A percentile compares a stretch with the other conserved stretches of the same genome.
Evolutionary conservation across 2,329 filamentous ascomycete species (phyloP).

Genomic region (Stagonosporopsis vannaccii): DNA sequence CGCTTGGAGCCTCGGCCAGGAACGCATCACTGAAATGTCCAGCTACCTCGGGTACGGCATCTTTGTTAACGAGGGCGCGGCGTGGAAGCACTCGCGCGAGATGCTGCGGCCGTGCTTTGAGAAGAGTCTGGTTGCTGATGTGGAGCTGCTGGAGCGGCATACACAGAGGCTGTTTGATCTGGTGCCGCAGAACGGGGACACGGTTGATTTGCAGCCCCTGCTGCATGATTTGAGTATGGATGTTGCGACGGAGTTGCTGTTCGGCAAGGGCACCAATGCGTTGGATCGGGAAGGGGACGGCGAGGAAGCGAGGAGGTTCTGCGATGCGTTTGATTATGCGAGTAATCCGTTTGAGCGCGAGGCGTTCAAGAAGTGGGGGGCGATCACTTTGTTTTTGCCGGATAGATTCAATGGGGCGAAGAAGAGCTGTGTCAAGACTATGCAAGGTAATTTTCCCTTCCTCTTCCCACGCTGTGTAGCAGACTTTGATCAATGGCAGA

Average conservation of each 20-base stretch:
- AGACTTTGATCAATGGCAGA: background rate
- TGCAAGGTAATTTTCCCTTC: constrained; percentile 24
- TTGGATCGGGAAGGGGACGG: constrained; percentile 10
- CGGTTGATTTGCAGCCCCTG: constrained; percentile 36
- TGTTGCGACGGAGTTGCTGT: constrained; percentile 36
- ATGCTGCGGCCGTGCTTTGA: constrained; percentile 41
- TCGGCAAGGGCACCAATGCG: constrained; percentile 32
- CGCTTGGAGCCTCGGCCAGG: constrained; percentile 27
- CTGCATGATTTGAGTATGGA: constrained; percentile 38
- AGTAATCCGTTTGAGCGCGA: constrained; percentile 24
- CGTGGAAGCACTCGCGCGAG: constrained; percentile 39
- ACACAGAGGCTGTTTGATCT: constrained; percentile 23
- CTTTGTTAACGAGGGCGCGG: constrained; percentile 35
- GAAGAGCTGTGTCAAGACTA: constrained; percentile 22
- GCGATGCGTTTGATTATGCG: constrained; percentile 36
- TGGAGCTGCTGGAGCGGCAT: constrained; percentile 33
- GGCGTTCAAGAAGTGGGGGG: constrained; percentile 20
- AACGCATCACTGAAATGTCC: constrained; percentile 20
- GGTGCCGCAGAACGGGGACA: constrained; percentile 29
- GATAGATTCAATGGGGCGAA: constrained; percentile 19
- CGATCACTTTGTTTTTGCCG: constrained; percentile 23
- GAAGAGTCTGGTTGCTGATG: constrained; percentile 32
- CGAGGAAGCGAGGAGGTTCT: constrained; percentile 20
- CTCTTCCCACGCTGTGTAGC: background rate
- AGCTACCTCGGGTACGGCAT: constrained; percentile 33